These are phyloP conservation scores for Nicotiana paniculata DNA, from an alignment of 257 asterid genomes.

Conservation along the genomic window DNA sequence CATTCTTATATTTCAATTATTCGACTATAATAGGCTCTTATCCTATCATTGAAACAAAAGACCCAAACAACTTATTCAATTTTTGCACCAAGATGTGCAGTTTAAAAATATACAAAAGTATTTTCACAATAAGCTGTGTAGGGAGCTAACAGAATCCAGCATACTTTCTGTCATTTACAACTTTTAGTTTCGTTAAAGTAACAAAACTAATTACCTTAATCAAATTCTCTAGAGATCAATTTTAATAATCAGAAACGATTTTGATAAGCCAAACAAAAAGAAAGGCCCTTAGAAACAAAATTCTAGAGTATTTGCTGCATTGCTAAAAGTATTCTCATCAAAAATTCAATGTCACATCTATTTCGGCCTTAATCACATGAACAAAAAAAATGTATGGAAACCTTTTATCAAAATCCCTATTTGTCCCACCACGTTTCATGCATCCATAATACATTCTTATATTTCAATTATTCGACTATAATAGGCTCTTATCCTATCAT, in stretches of 20 bases:
- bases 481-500: neutral
- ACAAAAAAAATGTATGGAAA: neutral
- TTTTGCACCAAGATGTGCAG: neutral
- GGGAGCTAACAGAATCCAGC: neutral
- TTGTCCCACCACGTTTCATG: neutral
- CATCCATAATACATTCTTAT: neutral
- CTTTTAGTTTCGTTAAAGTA: neutral
- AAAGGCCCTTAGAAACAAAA: neutral
- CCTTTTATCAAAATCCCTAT: neutral
- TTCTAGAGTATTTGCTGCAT: neutral
- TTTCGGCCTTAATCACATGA: neutral
- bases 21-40: neutral
- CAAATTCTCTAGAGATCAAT: neutral
- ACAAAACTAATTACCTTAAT: neutral
- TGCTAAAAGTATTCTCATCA: neutral
- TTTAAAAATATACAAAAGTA: neutral
- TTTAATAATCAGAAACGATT: neutral
- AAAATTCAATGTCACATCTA: neutral
- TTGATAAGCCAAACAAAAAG: neutral
- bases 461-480: neutral
- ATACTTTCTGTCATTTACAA: neutral
- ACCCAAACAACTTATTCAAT: neutral
- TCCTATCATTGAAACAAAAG: neutral
- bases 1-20: neutral
- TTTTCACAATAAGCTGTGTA: neutral